Percentiles rank a stretch among this genome's conserved stretches.
phyloP scores from a whole-genome alignment of 805 yeast species.

The Wickerhamomyces bisporus region DNA sequence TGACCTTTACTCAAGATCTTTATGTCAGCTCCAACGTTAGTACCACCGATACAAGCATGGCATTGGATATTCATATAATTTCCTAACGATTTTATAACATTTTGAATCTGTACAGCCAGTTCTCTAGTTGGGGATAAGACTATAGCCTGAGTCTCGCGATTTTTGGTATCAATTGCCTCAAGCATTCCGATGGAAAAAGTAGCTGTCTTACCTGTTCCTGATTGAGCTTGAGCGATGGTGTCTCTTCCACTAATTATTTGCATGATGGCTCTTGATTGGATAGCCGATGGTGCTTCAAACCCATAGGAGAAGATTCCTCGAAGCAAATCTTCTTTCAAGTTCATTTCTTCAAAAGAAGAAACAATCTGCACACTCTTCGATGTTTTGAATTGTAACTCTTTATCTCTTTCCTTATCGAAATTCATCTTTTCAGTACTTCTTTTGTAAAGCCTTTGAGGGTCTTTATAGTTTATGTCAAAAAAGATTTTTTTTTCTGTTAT shows the following conservation, averaged over 20 bases:
- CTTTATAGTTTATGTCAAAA: not conserved
- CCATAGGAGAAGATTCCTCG: conserved; percentile 82
- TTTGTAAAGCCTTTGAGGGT: not conserved
- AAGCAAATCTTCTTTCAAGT: conserved; percentile 57
- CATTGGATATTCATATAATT: conserved; percentile 80
- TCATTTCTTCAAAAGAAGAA: conserved; percentile 71
- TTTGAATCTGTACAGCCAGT: conserved; percentile 87
- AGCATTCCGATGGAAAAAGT: conserved; percentile 93
- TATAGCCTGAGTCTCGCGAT: conserved; percentile 80
- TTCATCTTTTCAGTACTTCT: too few species aligned
- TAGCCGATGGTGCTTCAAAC: conserved; percentile 94
- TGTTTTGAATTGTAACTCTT: conserved; percentile 55
- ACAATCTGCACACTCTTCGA: conserved; percentile 51
- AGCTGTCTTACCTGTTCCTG: conserved; percentile 99
- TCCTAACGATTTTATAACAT: conserved; percentile 81
- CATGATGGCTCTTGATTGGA: conserved; percentile 94
- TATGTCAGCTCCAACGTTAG: conserved; percentile 74
- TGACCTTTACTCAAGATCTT: conserved; percentile 72
- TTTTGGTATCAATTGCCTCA: conserved; percentile 72
- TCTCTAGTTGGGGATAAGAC: conserved; percentile 96
- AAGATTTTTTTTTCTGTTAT: not conserved
- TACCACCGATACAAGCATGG: conserved; percentile 95
- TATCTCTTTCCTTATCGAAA: conserved; percentile 55
- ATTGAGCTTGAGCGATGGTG: conserved; percentile 97
- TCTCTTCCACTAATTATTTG: conserved; percentile 94